These are phyloP conservation scores for Entophlyctis luteolus DNA, from an alignment of 192 early-diverging fungal genomes.

Conservation along the genomic window DNA sequence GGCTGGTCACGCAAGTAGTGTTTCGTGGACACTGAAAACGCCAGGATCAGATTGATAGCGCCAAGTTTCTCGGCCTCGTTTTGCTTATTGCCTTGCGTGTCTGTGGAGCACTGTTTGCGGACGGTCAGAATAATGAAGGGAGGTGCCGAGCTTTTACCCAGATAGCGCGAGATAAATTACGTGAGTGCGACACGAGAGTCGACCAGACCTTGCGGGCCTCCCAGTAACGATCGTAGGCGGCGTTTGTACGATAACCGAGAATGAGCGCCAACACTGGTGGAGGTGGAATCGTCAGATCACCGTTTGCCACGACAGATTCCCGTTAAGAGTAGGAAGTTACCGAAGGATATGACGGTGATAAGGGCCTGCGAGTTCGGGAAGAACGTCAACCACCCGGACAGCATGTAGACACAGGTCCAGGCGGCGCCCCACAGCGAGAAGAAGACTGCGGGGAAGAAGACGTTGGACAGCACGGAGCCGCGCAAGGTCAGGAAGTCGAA, in stretches of 20 bases:
- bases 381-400: not conserved
- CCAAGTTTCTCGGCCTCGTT: conserved; percentile 54
- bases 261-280: conserved; percentile 51
- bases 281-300: no score
- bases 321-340: not conserved
- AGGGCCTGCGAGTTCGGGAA: conserved; percentile 27
- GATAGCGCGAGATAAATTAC: conserved; percentile 73
- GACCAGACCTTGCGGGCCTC: conserved; percentile 85
- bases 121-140: not conserved
- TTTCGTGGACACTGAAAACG: conserved; percentile 75
- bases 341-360: conserved; percentile 42
- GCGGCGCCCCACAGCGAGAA: conserved; percentile 7
- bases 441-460: not conserved
- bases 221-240: conserved; percentile 67
- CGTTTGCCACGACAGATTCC: no score
- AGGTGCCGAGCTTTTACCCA: no score
- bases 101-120: conserved; percentile 1
- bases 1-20: conserved; percentile 77
- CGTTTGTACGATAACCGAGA: conserved; percentile 80
- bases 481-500: conserved; percentile 8
- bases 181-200: conserved; percentile 62
- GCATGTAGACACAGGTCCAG: conserved; percentile 16
- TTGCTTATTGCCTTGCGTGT: conserved; percentile 8
- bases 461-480: conserved; percentile 3
- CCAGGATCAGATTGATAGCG: conserved; percentile 71